Percentiles rank a stretch among this genome's conserved stretches.
Evolutionary conservation across 2,329 filamentous ascomycete species (phyloP).

Genomic region (Coniochaeta sp.): DNA sequence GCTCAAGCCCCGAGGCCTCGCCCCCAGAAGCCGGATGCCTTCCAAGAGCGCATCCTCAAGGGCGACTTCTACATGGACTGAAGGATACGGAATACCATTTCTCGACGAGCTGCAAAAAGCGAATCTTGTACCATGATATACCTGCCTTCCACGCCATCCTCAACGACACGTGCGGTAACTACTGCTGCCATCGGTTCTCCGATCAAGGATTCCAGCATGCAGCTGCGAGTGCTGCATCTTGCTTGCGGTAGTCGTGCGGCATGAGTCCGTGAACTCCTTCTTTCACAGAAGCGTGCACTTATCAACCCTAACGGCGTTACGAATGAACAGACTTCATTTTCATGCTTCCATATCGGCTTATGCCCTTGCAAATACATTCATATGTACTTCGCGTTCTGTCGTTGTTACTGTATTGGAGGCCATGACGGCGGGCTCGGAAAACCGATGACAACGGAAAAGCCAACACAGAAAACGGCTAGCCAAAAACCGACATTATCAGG

Average conservation of each 20-base stretch:
- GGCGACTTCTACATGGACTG: slow-evolving; percentile 98
- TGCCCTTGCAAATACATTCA: background rate
- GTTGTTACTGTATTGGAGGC: background rate
- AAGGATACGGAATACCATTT: slow-evolving; percentile 10
- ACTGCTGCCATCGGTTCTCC: background rate
- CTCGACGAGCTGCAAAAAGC: background rate
- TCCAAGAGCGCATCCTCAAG: slow-evolving; percentile 95
- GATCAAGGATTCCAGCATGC: background rate
- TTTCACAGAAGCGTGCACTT: background rate
- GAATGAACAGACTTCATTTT: background rate
- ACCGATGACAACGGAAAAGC: background rate
- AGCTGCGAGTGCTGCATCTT: background rate
- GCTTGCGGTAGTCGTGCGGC: background rate
- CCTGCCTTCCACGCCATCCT: background rate
- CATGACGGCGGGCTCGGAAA: background rate
- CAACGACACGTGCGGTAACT: background rate
- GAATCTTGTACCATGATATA: background rate
- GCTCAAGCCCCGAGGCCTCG: slow-evolving; percentile 41
- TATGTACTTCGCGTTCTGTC: background rate
- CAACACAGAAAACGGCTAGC: background rate
- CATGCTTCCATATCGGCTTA: background rate
- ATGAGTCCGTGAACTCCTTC: background rate
- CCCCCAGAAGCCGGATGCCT: slow-evolving; percentile 75
- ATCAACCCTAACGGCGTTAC: background rate
- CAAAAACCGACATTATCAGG: background rate